Evolutionary conservation across 202 grass and related monocot genomes (phyloP), one percentile per base, ranked within the genome.

Genomic region (Schoenoplectus triqueter): DNA sequence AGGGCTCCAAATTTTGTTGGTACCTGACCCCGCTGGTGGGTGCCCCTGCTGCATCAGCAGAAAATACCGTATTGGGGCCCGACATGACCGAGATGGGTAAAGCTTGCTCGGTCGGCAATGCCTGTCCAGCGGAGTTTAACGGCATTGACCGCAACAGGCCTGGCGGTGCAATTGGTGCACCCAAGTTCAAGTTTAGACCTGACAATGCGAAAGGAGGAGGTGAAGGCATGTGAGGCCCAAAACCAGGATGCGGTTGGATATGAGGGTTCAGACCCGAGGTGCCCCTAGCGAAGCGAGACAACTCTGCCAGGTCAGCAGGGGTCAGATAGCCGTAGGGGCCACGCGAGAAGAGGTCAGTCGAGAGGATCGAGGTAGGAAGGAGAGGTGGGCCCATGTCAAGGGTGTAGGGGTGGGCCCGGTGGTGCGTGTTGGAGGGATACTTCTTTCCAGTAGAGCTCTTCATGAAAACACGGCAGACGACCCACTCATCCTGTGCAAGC

Each of bases 381-480:
- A 91, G 72, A 0, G 88, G 89, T 7, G 86, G 87, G 4, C 88
- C 85, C 89, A 90, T 92, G 80, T 92, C 91, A 14, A 97, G 87
- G 42, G 90, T 54, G 76, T 94, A 93, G 9, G 88, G 88, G 80
- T 92, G 90, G 77, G 86, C 65, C 13, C 89, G 85, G 11, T 88
- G 73, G 78, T 92, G 92, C 5, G 71, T 88, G 81, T 81, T 93
- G 22, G 95, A 93, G 3, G 90, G 82, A 76, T 97, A 95, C 86
- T 93, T 98, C 88, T 95, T 98, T 46, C 71, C 88, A 7, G 78
- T 78, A 0, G 88, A 65, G 45, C 84, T 95, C 84, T 98, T 98
- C 64, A 90, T 90, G 79, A 98, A 98, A 1, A 98, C 66, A 2
- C 95, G 91, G 46, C 92, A 98, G 0, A 98, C 88, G 17, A 93